A percentile compares a stretch with the other conserved stretches of the same genome.
Conservation (phyloP, 805 yeast species). For the Nakazawaea sp. region DNA sequence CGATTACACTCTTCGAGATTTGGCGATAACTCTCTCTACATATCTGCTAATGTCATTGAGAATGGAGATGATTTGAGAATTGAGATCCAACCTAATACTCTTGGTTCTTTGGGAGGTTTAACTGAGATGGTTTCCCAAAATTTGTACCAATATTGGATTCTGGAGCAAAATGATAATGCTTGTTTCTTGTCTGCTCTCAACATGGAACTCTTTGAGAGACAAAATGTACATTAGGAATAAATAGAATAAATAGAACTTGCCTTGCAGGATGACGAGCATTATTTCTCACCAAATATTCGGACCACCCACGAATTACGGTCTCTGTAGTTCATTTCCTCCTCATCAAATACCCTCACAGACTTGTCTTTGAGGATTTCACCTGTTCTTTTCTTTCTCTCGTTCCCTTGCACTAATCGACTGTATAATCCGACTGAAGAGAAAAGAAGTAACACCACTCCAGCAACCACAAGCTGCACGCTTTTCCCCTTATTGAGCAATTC, state of each 20-base stretch:
- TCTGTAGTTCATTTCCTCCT: slow-evolving; percentile 30
- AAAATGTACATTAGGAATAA: slow-evolving; percentile 2
- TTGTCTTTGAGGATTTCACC: slow-evolving; percentile 42
- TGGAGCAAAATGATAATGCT: slow-evolving; percentile 62
- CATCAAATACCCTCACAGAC: slow-evolving; percentile 32
- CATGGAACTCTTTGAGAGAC: slow-evolving; percentile 51
- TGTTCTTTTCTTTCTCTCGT: slow-evolving; percentile 34
- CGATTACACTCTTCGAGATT: slow-evolving; percentile 42
- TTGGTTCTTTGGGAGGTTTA: no score
- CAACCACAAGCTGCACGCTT: slow-evolving; percentile 22
- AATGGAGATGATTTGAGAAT: no score
- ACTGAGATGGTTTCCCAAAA: slow-evolving; percentile 30
- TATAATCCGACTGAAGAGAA: slow-evolving; percentile 25
- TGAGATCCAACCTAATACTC: no score
- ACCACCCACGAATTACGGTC: slow-evolving; percentile 33
- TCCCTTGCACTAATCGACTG: slow-evolving; percentile 28
- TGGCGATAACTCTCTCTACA: slow-evolving; percentile 17
- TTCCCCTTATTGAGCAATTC: slow-evolving; percentile 19
- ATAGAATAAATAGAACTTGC: not conserved
- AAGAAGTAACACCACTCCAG: slow-evolving; percentile 20
- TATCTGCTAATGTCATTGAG: no score
- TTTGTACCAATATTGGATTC: slow-evolving; percentile 59
- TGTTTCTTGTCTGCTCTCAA: slow-evolving; percentile 74
- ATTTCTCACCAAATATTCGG: slow-evolving; percentile 35
- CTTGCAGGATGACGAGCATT: not conserved